Percentiles rank a stretch among this genome's conserved stretches.
Evolutionary conservation across 2,329 filamentous ascomycete species (phyloP).

Genomic region (Phyllachora maydis): DNA sequence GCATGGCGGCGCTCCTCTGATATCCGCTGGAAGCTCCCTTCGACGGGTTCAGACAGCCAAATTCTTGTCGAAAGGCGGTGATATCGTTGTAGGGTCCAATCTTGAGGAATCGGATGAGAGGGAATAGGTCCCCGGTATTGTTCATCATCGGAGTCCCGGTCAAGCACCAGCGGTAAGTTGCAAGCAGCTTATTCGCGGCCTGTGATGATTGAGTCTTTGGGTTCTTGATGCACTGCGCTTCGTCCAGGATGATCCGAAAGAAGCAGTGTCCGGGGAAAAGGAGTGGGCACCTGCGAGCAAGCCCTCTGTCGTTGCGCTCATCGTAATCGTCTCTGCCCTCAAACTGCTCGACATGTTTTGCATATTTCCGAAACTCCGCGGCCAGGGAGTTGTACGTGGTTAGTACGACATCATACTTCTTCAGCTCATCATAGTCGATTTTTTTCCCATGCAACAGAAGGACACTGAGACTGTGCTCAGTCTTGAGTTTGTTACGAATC

Average conservation of each 20-base stretch:
- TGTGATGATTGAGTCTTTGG: constrained; percentile 37
- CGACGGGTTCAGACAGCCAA: constrained; percentile 12
- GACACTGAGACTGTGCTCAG: constrained; percentile 35
- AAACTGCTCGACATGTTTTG: constrained; percentile 26
- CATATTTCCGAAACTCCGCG: constrained; percentile 43
- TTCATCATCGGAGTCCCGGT: constrained; percentile 87
- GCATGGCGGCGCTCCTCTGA: constrained; percentile 45
- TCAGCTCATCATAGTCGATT: constrained; percentile 37
- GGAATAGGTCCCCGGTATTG: constrained; percentile 54
- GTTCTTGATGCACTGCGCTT: constrained; percentile 70
- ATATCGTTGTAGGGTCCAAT: constrained; percentile 55
- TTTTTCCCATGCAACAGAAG: constrained; percentile 46
- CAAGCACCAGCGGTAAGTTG: constrained; percentile 50
- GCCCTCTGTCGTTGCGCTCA: constrained; percentile 11
- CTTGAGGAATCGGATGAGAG: constrained; percentile 54
- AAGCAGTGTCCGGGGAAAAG: constrained; percentile 39
- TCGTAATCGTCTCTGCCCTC: constrained; percentile 12
- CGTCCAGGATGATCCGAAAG: constrained; percentile 56
- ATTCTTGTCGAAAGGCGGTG: constrained; percentile 31
- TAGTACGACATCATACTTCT: constrained; percentile 50
- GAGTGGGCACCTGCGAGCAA: constrained; percentile 26
- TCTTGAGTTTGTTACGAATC: constrained; percentile 47
- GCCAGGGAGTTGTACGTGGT: constrained; percentile 60
- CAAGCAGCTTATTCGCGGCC: constrained; percentile 35
- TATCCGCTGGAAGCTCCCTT: constrained; percentile 15